These are phyloP conservation scores for Clitocybe nebularis DNA, from an alignment of 1,284 basidiomycete species.

Conservation along the genomic window DNA sequence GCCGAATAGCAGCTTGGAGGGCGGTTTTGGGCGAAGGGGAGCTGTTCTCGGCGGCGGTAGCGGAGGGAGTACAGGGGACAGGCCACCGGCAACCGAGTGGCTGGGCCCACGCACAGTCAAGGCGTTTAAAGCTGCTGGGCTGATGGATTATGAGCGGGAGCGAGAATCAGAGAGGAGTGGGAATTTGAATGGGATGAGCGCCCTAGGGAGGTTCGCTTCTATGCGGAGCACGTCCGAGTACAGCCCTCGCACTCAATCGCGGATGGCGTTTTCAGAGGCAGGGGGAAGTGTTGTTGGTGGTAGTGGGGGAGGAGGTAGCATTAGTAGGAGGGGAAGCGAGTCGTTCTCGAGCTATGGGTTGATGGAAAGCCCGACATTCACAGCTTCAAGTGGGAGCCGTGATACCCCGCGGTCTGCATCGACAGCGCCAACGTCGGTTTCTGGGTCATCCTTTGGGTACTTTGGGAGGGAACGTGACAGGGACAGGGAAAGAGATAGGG, in stretches of 20 bases:
- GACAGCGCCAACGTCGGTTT: slow-evolving; percentile 46
- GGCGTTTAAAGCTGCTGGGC: slow-evolving; percentile 66
- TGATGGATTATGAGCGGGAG: slow-evolving; percentile 47
- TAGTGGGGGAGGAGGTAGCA: slow-evolving; percentile 22
- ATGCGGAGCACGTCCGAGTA: slow-evolving; percentile 15
- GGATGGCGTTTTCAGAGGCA: slow-evolving; percentile 35
- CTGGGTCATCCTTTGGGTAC: slow-evolving; percentile 23
- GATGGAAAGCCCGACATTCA: slow-evolving; percentile 52
- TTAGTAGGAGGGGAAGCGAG: slow-evolving; percentile 24
- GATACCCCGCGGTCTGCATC: slow-evolving; percentile 37
- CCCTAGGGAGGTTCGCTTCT: slow-evolving; percentile 16
- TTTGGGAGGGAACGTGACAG: slow-evolving; percentile 16
- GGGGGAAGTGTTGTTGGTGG: slow-evolving; percentile 20
- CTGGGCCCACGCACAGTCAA: slow-evolving; percentile 65
- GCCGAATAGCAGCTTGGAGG: slow-evolving; percentile 23
- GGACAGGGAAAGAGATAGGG: slow-evolving; percentile 1
- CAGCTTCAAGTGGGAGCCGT: slow-evolving; percentile 38
- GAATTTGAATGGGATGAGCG: slow-evolving; percentile 8
- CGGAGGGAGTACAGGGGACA: slow-evolving; percentile 11
- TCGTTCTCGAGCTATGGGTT: slow-evolving; percentile 24
- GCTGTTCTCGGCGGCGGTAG: slow-evolving; percentile 3
- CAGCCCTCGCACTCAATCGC: slow-evolving; percentile 24
- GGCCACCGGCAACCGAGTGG: slow-evolving; percentile 45
- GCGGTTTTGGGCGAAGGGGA: slow-evolving; percentile 11
- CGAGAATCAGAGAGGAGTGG: slow-evolving; percentile 9